These are phyloP conservation scores for Karstenula rhodostoma DNA, from an alignment of 2,329 filamentous ascomycete species.

Conservation along the genomic window DNA sequence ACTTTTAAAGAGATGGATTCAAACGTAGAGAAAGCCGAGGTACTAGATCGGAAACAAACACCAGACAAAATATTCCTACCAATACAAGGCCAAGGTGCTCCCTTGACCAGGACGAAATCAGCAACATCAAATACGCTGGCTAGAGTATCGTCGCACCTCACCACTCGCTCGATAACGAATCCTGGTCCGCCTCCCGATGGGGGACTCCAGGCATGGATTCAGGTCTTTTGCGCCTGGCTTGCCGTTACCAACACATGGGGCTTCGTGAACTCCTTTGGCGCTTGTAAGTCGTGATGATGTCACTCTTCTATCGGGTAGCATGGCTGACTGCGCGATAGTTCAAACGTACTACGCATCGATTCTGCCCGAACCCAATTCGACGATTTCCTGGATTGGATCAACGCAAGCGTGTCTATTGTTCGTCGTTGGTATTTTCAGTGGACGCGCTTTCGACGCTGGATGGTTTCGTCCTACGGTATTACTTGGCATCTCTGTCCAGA, in stretches of 20 bases:
- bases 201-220: conserved; percentile 46
- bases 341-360: conserved; percentile 53
- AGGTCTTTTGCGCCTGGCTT: conserved; percentile 43
- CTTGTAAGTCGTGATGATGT: conserved; percentile 1
- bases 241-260: conserved; percentile 50
- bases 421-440: conserved; percentile 55
- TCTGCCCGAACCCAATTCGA: conserved; percentile 46
- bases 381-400: conserved; percentile 63
- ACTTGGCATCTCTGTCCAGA: conserved; percentile 51
- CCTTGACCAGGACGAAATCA: conserved; percentile 26
- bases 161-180: conserved; percentile 34
- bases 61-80: conserved; percentile 16
- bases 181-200: conserved; percentile 54
- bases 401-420: conserved; percentile 59
- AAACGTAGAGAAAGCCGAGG: conserved; percentile 19
- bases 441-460: conserved; percentile 59
- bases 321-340: background rate
- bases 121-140: conserved; percentile 23
- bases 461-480: conserved; percentile 56
- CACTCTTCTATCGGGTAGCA: background rate
- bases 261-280: conserved; percentile 30
- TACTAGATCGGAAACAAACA: conserved; percentile 14
- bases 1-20: conserved; percentile 21
- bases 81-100: conserved; percentile 6
- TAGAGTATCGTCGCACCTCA: conserved; percentile 47